Evolutionary conservation across 345 rosid genomes (phyloP), one percentile per base, ranked within the genome.

Genomic region (Eucalyptus decipiens): DNA sequence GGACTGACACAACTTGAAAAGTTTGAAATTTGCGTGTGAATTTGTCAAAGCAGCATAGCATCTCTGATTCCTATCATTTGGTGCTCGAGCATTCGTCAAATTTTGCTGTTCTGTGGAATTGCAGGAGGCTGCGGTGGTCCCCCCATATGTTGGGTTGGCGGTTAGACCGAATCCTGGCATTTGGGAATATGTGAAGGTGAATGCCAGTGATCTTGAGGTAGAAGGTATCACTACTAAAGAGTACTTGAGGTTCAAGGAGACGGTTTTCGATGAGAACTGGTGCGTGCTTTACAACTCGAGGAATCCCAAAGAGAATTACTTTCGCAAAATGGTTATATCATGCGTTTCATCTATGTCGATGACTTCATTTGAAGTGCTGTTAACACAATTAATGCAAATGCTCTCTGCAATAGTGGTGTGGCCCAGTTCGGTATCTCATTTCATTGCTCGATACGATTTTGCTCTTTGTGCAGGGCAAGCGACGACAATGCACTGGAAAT

Each of bases 151-250:
- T 65, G 98, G 97, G 17, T 88, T 98, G 80, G 98, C 99, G 1
- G 97, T 93, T 65, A 93, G 99, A 90, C 99, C 96, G 11, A 95
- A 91, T 87, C 99, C 99, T 9, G 99, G 99, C 21, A 93, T 91
- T 90, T 98, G 98, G 98, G 99, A 97, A 89, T 95, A 92, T 87
- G 97, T 98, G 67, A 96, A 94, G 88, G 99, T 98, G 83, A 92
- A 95, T 56, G 90, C 96, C 65, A 93, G 92, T 40, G 94, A 95
- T 86, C 90, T 98, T 72, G 86, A 92, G 1, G 99, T 95, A 0
- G 98, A 95, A 28, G 96, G 91, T 62, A 95, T 96, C 88, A 91
- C 90, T 37, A 90, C 91, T 9, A 90, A 95, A 1, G 97, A 98
- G 50, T 98, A 94, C 94, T 93, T 98, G 91, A 92, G 92, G 92